phyloP scores from a whole-genome alignment of 1,139 yeast genomes.

The Zhuliangozyma blackwelliae region DNA sequence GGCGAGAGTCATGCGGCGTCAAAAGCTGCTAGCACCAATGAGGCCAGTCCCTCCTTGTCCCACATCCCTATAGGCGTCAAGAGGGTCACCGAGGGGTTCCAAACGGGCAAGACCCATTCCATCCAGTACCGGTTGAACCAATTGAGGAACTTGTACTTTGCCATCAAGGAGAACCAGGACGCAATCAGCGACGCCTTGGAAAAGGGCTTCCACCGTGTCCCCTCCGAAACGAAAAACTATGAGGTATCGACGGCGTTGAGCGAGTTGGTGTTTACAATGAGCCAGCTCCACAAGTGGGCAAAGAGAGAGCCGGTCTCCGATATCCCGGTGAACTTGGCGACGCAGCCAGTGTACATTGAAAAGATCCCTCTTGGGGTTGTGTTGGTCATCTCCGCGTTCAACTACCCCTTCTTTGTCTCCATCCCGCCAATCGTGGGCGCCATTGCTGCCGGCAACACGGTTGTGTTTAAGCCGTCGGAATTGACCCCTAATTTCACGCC shows the following conservation, averaged over 20 bases:
- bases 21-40: neutral
- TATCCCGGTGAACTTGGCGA: constrained; percentile 41
- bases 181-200: constrained; percentile 55
- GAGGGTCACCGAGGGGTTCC: constrained; percentile 38
- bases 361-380: constrained; percentile 73
- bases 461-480: constrained; percentile 78
- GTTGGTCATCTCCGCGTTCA: constrained; percentile 77
- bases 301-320: constrained; percentile 46
- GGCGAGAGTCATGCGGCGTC: neutral
- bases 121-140: constrained; percentile 57
- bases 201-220: constrained; percentile 63
- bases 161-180: constrained; percentile 56
- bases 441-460: constrained; percentile 84
- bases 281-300: constrained; percentile 57
- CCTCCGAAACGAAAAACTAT: constrained; percentile 53
- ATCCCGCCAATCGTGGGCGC: constrained; percentile 73
- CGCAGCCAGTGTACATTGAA: constrained; percentile 50
- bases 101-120: constrained; percentile 47
- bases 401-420: constrained; percentile 70
- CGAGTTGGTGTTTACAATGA: constrained; percentile 59
- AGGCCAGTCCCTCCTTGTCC: constrained; percentile 22
- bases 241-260: constrained; percentile 48
- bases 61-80: constrained; percentile 49
- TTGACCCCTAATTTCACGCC: constrained; percentile 58
- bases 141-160: constrained; percentile 64